Conservation (phyloP, 768 basidiomycete genomes). For the Tylopilus sp. region DNA sequence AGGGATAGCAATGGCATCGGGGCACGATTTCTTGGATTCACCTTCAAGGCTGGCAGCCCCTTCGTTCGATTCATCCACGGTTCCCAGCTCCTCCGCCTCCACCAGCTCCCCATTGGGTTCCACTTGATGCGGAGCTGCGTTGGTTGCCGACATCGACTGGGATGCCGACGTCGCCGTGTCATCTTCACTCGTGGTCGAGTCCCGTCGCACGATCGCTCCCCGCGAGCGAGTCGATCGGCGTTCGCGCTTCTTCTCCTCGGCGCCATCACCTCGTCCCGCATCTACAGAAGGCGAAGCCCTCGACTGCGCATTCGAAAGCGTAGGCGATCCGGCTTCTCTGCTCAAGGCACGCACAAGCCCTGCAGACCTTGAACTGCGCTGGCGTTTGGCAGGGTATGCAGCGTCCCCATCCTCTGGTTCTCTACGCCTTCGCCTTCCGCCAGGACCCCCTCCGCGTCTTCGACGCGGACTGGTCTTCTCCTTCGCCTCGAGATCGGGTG, state of each 20-base stretch:
- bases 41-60: background rate
- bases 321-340: constrained; percentile 42
- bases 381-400: constrained; percentile 69
- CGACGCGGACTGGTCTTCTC: constrained; percentile 52
- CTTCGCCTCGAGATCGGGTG: constrained; percentile 31
- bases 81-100: constrained; percentile 12
- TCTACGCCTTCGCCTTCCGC: constrained; percentile 53
- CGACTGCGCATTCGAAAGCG: constrained; percentile 30
- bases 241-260: constrained; percentile 29
- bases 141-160: constrained; percentile 30
- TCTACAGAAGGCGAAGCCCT: constrained; percentile 23
- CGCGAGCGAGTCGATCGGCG: constrained; percentile 49
- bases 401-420: constrained; percentile 61
- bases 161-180: constrained; percentile 36
- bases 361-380: constrained; percentile 48
- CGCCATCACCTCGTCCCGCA: constrained; percentile 9
- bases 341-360: constrained; percentile 24
- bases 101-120: constrained; percentile 14
- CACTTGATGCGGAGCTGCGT: constrained; percentile 3
- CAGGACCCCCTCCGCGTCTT: constrained; percentile 37
- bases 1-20: background rate
- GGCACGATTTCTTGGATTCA: constrained; percentile 6
- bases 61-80: constrained; percentile 6
- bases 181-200: constrained; percentile 51
- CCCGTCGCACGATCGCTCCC: constrained; percentile 38